These are phyloP conservation scores for Sclerotiophoma versabilis DNA, from an alignment of 2,329 filamentous ascomycete genomes.

Conservation along the genomic window DNA sequence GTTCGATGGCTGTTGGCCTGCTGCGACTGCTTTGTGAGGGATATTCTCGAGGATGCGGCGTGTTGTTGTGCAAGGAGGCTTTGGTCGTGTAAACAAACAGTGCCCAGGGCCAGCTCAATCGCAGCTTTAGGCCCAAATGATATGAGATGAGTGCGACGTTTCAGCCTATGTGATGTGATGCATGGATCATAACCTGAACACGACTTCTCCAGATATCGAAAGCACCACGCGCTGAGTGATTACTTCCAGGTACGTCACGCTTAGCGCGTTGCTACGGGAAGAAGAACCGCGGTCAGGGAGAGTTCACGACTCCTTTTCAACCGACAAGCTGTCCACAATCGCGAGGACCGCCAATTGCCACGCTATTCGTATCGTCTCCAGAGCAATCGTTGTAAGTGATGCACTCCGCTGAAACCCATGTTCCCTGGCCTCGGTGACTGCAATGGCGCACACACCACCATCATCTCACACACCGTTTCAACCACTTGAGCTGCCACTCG, in stretches of 20 bases:
- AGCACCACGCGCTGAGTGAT: constrained; percentile 7
- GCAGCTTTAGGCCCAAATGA: background rate
- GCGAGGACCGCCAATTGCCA: constrained; percentile 5
- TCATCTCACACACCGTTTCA: constrained; percentile 35
- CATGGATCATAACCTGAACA: constrained; percentile 16
- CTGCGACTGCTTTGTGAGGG: constrained; percentile 3
- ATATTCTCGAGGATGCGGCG: background rate
- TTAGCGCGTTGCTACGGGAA: constrained; percentile 11
- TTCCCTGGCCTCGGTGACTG: constrained; percentile 26
- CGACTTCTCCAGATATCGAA: constrained; percentile 9
- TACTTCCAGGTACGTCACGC: constrained; percentile 14
- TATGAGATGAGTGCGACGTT: constrained; percentile 5
- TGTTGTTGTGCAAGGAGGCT: constrained; percentile 6
- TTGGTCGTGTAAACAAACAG: constrained; percentile 12
- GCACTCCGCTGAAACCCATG: constrained; percentile 20
- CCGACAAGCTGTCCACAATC: constrained; percentile 11
- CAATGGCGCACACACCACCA: constrained; percentile 29
- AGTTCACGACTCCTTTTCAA: constrained; percentile 10
- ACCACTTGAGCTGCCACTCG: constrained; percentile 17
- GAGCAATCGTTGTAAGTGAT: constrained; percentile 30
- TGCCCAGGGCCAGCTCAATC: background rate
- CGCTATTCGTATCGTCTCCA: constrained; percentile 14
- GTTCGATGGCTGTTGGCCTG: background rate
- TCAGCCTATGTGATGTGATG: constrained; percentile 14
- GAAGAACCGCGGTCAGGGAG: constrained; percentile 7